phyloP scores from a whole-genome alignment of 2,329 filamentous ascomycete genomes.

The Colletotrichum lentis region DNA sequence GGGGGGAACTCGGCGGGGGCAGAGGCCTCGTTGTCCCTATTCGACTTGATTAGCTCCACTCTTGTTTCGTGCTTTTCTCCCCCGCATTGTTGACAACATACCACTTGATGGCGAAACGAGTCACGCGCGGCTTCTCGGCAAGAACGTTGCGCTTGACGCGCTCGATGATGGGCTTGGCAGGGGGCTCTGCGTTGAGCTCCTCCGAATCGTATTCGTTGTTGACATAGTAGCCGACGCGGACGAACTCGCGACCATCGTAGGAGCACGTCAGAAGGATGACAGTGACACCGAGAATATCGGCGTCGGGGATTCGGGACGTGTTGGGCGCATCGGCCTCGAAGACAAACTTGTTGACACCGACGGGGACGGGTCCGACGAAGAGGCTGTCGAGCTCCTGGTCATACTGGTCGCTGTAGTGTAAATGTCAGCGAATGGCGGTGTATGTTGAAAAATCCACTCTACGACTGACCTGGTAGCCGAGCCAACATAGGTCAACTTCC shows the following conservation, averaged over 20 bases:
- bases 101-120: slow-evolving; percentile 99
- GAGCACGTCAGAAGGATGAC: slow-evolving; percentile 96
- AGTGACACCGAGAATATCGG: slow-evolving; percentile 95
- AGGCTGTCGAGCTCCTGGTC: slow-evolving; percentile 98
- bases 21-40: slow-evolving; percentile 95
- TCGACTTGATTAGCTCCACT: slow-evolving; percentile 29
- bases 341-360: slow-evolving; percentile 98
- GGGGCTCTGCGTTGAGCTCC: slow-evolving; percentile 87
- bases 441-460: slow-evolving; percentile 40
- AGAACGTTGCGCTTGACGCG: slow-evolving; percentile 91
- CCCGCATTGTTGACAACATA: slow-evolving; percentile 55
- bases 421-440: slow-evolving; percentile 33
- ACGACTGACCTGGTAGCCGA: slow-evolving; percentile 89
- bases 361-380: slow-evolving; percentile 94
- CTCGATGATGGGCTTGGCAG: slow-evolving; percentile 90
- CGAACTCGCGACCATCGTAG: slow-evolving; percentile 96
- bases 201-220: slow-evolving; percentile 99
- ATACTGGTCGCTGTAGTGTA: slow-evolving; percentile 80
- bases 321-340: slow-evolving; percentile 96
- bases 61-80: not conserved
- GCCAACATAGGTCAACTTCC: slow-evolving; percentile 99
- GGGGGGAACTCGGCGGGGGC: slow-evolving; percentile 96
- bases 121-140: slow-evolving; percentile 96
- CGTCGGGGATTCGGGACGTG: slow-evolving; percentile 87
- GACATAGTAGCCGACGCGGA: slow-evolving; percentile 98